Base-by-base conservation (phyloP, 805 yeast species). In the Ogataea thermomethanolica region DNA sequence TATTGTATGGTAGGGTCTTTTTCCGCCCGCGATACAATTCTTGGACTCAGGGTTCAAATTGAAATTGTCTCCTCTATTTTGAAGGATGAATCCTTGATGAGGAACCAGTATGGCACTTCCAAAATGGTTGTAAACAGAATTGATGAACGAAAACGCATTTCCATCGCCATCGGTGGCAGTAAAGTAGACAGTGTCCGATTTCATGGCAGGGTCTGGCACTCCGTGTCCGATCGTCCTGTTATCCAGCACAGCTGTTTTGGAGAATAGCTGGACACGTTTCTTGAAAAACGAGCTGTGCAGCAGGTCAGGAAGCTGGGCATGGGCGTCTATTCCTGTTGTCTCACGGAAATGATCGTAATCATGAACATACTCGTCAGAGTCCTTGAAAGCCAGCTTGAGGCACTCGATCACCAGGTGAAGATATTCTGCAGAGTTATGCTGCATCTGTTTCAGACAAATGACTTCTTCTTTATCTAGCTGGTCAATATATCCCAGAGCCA, bases 121-220 rank as follows among this genome's bases (percentile, higher is more conserved):
- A 60, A 84, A 85, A 8, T 71, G 67, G 43, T 73, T 74, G 56
- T 77, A 85, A 3, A 84, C 77, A 1, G 93, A 84, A 54, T 82
- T 84, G 49, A 85, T 85, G 54, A 84, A 84, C 6, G 91, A 82
- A 51, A 87, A 82, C 3, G 89, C 91, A 58, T 84, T 78, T n/a
- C 91, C 88, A 29, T 78, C 73, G 11, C 66, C 56, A 55, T 84
- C 93, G 8, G 81, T 62, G 2, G 72, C 86, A 0, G 83, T 66
- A 52, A 80, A 75, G 54, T 82, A 83, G 7, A 81, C 84, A 0
- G 91, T 84, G 53, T 85, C 95, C 1, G 88, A 79, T 52, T 69
- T 71, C 54, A 72, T 69, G 51, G 69, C 65, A 3, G 77, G 73
- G 48, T 79, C 76, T 10, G 84, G 83, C 14, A 83, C 66, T 9